Evolutionary conservation across 1,284 basidiomycete genomes (phyloP).

Genomic region (Leccinum pachyderme): DNA sequence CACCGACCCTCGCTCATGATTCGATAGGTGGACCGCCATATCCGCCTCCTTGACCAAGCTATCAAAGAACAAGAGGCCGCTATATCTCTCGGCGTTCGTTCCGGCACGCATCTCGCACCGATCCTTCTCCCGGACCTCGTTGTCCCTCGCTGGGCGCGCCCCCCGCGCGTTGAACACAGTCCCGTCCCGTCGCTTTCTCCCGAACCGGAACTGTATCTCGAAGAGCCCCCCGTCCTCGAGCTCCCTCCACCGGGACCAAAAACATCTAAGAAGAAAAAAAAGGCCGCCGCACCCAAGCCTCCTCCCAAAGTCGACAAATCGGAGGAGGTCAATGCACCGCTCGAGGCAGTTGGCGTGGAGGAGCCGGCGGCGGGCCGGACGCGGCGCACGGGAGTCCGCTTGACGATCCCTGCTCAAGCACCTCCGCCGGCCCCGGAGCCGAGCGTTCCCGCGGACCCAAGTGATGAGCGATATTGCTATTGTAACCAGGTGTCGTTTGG

Average conservation of each 20-base stretch:
- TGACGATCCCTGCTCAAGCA: constrained; percentile 40
- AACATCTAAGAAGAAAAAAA: constrained; percentile 21
- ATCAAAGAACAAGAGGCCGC: constrained; percentile 70
- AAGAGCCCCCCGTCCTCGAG: constrained; percentile 22
- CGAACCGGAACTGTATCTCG: constrained; percentile 23
- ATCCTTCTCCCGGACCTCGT: constrained; percentile 60
- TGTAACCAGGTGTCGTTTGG: constrained; percentile 76
- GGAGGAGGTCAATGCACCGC: constrained; percentile 15
- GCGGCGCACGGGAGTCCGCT: constrained; percentile 36
- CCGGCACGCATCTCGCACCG: constrained; percentile 52
- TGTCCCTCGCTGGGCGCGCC: constrained; percentile 49
- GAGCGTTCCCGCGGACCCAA: constrained; percentile 35
- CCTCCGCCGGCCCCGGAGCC: constrained; percentile 9
- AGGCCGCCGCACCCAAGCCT: neutral
- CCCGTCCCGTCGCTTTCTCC: constrained; percentile 39
- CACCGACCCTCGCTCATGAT: constrained; percentile 4
- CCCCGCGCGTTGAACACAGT: constrained; percentile 41
- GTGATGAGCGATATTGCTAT: constrained; percentile 70
- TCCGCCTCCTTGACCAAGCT: constrained; percentile 69
- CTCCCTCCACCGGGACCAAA: constrained; percentile 15
- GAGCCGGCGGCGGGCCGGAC: constrained; percentile 17
- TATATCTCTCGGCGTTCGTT: constrained; percentile 51
- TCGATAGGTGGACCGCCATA: constrained; percentile 62
- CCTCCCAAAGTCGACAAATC: constrained; percentile 12
- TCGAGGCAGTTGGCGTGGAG: constrained; percentile 8